These are phyloP conservation scores for Ascodesmis nigricans DNA, from an alignment of 495 filamentous ascomycete species.

Conservation along the genomic window DNA sequence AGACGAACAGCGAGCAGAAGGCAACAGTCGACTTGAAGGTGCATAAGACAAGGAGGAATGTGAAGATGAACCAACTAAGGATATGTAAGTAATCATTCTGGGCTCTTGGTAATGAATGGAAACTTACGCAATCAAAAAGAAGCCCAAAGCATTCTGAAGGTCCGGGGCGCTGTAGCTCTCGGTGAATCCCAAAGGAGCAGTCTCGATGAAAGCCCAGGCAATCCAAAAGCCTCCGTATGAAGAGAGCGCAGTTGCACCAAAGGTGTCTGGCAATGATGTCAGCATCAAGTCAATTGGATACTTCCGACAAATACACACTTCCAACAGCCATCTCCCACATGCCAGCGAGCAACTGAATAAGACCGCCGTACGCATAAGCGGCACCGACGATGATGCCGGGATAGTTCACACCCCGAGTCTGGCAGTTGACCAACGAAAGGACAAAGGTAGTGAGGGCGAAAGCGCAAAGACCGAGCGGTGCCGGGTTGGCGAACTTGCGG, in stretches of 20 bases:
- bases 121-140: conserved; percentile 58
- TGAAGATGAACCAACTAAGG: conserved; percentile 91
- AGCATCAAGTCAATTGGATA: conserved; percentile 1
- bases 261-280: conserved; percentile 38
- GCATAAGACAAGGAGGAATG: conserved; percentile 63
- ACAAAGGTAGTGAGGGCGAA: conserved; percentile 96
- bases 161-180: conserved; percentile 25
- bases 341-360: conserved; percentile 80
- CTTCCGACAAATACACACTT: conserved; percentile 23
- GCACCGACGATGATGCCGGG: conserved; percentile 50
- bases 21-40: conserved; percentile 84
- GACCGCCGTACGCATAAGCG: conserved; percentile 64
- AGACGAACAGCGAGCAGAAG: conserved; percentile 91
- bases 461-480: conserved; percentile 63
- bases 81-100: not conserved
- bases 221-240: conserved; percentile 99
- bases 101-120: not conserved
- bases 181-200: conserved; percentile 38
- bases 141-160: conserved; percentile 50
- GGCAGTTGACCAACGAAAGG: conserved; percentile 64
- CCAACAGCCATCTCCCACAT: conserved; percentile 99
- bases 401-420: conserved; percentile 32
- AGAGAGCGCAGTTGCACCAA: conserved; percentile 87
- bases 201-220: conserved; percentile 69
- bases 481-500: conserved; percentile 75